Evolutionary conservation across 371 early-diverging fungal species (phyloP).

Genomic region (Zopfochytrium polystomum): DNA sequence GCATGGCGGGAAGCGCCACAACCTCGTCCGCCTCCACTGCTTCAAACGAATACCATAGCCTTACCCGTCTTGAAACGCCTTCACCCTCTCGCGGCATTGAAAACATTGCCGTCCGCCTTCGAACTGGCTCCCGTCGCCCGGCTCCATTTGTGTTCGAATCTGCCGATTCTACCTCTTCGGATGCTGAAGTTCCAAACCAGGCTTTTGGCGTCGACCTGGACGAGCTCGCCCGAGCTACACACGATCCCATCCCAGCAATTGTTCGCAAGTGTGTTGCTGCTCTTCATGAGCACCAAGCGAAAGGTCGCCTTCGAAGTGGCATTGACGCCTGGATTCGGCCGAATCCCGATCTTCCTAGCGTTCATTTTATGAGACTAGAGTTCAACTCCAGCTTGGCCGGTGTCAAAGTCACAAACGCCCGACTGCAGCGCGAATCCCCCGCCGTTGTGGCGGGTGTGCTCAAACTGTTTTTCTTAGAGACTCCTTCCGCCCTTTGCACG

Average conservation of each 20-base stretch:
- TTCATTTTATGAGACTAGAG: constrained; percentile 36
- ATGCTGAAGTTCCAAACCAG: constrained; percentile 23
- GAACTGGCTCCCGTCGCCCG: constrained; percentile 26
- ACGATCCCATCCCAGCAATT: constrained; percentile 24
- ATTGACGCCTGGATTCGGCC: constrained; percentile 36
- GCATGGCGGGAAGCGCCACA: too few species aligned
- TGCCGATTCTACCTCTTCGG: too few species aligned
- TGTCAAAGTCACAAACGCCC: background rate
- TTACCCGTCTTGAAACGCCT: constrained; percentile 16
- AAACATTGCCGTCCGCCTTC: constrained; percentile 18
- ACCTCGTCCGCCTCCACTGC: too few species aligned
- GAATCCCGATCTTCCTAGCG: constrained; percentile 27
- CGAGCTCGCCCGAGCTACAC: constrained; percentile 21
- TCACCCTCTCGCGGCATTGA: constrained; percentile 19
- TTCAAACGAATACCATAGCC: too few species aligned
- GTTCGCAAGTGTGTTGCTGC: constrained; percentile 23
- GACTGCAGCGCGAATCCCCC: constrained; percentile 13
- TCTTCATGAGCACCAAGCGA: constrained; percentile 18
- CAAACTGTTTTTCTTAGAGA: constrained; percentile 21
- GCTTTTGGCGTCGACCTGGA: constrained; percentile 31
- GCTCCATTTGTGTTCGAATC: constrained; percentile 20
- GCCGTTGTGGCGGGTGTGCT: constrained; percentile 21
- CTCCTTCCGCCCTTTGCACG: constrained; percentile 11
- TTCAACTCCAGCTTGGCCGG: constrained; percentile 16
- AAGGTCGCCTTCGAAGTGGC: constrained; percentile 11